Conservation (phyloP, 1,139 yeast species). For the Geotrichum carabidarum region DNA sequence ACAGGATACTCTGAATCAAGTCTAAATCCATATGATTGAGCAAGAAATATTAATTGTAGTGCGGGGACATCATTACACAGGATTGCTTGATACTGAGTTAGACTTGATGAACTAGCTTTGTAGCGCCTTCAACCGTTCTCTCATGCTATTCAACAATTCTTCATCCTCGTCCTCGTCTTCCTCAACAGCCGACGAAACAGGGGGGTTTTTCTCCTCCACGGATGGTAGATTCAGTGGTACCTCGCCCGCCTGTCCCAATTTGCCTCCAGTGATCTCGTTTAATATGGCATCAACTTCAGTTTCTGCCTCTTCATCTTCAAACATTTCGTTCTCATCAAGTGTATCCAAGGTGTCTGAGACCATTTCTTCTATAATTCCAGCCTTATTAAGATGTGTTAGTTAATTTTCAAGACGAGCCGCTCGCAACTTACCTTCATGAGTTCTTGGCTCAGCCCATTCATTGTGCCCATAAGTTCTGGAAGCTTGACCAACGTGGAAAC, state of each 20-base stretch:
- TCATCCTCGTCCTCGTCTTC: constrained; percentile 58
- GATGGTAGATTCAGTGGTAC: constrained; percentile 23
- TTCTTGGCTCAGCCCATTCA: constrained; percentile 84
- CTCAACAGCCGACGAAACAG: neutral
- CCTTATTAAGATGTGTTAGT: constrained; percentile 23
- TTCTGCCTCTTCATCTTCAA: constrained; percentile 63
- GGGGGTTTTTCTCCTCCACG: constrained; percentile 15
- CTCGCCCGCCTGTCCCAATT: constrained; percentile 43
- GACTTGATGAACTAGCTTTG: constrained; percentile 48
- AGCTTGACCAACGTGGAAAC: constrained; percentile 72
- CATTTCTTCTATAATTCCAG: constrained; percentile 95
- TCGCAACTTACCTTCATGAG: constrained; percentile 49
- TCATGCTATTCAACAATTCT: constrained; percentile 74
- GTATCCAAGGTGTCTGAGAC: constrained; percentile 82
- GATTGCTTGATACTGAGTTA: too few relatives aligned
- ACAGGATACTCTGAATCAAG: too few relatives aligned
- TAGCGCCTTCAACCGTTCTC: constrained; percentile 78
- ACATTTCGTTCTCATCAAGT: constrained; percentile 60
- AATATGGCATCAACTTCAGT: constrained; percentile 62
- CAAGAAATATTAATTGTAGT: too few relatives aligned
- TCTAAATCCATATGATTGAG: too few relatives aligned
- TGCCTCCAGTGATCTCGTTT: constrained; percentile 46
- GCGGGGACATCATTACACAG: too few relatives aligned
- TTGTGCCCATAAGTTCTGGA: constrained; percentile 77
- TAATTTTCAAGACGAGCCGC: neutral